phyloP scores from a whole-genome alignment of 352 stramenopile genomes.

The Phytophthora vignae region DNA sequence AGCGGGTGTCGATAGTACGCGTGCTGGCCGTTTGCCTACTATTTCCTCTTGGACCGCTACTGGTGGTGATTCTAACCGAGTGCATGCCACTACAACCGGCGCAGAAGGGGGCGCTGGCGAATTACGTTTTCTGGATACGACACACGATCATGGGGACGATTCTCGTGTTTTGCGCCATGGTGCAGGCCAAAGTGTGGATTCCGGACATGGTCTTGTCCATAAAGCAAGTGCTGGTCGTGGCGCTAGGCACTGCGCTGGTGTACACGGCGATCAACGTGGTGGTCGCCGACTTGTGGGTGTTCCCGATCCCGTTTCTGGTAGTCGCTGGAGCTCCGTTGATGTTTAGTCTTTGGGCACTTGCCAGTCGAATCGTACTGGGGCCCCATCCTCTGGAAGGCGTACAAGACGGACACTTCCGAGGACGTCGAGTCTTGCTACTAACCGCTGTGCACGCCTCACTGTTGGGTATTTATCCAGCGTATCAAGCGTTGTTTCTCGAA shows the following conservation, averaged over 20 bases:
- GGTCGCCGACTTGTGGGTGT: constrained; percentile 38
- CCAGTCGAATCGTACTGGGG: constrained; percentile 28
- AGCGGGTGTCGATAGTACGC: constrained; percentile 10
- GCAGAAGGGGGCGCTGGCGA: constrained; percentile 17
- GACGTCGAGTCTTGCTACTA: constrained; percentile 28
- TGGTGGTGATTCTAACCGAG: constrained; percentile 28
- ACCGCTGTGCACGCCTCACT: constrained; percentile 35
- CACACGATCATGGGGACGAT: constrained; percentile 19
- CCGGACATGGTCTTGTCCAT: constrained; percentile 29
- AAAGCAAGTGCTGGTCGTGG: constrained; percentile 20
- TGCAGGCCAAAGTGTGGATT: constrained; percentile 30
- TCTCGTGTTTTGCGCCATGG: constrained; percentile 19
- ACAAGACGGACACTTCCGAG: constrained; percentile 25
- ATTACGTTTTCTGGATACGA: constrained; percentile 44
- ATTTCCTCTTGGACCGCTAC: constrained; percentile 25
- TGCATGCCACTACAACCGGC: constrained; percentile 16
- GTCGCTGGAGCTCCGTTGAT: constrained; percentile 35
- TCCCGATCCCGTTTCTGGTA: constrained; percentile 49
- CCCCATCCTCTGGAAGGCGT: constrained; percentile 12
- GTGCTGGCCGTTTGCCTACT: constrained; percentile 23
- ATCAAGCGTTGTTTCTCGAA: constrained; percentile 42
- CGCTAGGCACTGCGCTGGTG: constrained; percentile 8
- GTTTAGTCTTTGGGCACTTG: constrained; percentile 24
- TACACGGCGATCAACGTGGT: constrained; percentile 32
- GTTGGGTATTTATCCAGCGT: constrained; percentile 43